Conservation (phyloP, 805 yeast genomes). For the Metschnikowia matae region DNA sequence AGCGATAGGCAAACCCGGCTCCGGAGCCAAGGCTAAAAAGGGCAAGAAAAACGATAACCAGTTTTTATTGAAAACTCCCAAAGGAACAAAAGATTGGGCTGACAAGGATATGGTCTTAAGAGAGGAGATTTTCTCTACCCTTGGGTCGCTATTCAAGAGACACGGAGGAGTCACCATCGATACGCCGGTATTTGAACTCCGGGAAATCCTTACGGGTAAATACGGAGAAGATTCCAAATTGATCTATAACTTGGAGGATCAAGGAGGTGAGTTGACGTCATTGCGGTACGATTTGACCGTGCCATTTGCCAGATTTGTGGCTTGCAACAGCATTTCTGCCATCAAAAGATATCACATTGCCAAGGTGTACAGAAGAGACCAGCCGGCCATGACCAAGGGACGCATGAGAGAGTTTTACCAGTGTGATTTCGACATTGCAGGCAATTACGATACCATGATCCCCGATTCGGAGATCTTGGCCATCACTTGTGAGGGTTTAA, state of each 20-base stretch:
- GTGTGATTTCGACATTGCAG: conserved; percentile 98
- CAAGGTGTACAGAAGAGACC: conserved; percentile 97
- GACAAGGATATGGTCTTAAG: conserved; percentile 96
- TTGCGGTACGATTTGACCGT: conserved; percentile 95
- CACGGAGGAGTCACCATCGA: conserved; percentile 99
- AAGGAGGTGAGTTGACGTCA: conserved; percentile 97
- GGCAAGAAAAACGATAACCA: conserved; percentile 47
- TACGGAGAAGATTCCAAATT: conserved; percentile 98
- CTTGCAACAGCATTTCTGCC: conserved; percentile 85
- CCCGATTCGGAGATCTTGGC: conserved; percentile 91
- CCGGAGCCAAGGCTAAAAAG: conserved; percentile 21
- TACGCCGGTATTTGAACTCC: conserved; percentile 95
- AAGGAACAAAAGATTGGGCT: conserved; percentile 98
- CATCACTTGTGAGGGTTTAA: conserved; percentile 78
- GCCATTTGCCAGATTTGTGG: conserved; percentile 96
- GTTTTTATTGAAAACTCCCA: conserved; percentile 88
- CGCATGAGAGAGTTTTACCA: conserved; percentile 99
- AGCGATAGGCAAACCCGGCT: conserved; percentile 2
- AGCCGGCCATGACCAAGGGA: conserved; percentile 99
- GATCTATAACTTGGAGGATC: conserved; percentile 94
- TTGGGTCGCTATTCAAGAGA: conserved; percentile 75
- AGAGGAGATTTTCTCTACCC: conserved; percentile 74
- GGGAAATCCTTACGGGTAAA: conserved; percentile 94
- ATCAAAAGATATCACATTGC: conserved; percentile 97
- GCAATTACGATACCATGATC: conserved; percentile 87